Conservation (phyloP, 768 basidiomycete genomes). For the Lentinula edodes region DNA sequence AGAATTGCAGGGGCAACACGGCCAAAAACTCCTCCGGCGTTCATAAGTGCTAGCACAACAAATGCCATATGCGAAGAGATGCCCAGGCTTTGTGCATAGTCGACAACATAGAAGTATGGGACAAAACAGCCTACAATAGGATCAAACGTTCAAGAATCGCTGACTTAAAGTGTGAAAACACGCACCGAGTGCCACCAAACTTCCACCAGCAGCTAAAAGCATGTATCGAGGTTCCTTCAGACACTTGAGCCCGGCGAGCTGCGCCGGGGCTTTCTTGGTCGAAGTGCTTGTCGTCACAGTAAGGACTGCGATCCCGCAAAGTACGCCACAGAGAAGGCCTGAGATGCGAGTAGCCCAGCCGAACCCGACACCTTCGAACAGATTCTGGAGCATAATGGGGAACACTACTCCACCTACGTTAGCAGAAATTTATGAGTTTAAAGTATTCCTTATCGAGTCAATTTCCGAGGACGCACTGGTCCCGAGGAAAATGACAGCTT, state of each 20-base stretch:
- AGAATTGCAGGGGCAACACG: conserved; percentile 59
- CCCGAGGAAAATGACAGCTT: conserved; percentile 9
- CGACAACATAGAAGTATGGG: conserved; percentile 66
- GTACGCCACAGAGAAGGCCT: conserved; percentile 41
- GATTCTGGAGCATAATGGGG: conserved; percentile 54
- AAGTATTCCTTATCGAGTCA: not conserved
- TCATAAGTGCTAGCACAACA: conserved; percentile 60
- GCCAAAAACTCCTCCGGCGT: conserved; percentile 61
- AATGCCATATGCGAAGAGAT: conserved; percentile 37
- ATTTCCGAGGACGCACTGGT: not conserved
- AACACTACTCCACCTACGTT: conserved; percentile 60
- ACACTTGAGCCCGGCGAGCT: not conserved
- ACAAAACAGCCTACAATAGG: conserved; percentile 53
- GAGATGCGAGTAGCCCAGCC: conserved; percentile 58
- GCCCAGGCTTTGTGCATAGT: conserved; percentile 41
- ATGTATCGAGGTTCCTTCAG: conserved; percentile 43
- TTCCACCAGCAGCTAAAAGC: conserved; percentile 48
- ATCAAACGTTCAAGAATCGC: not conserved
- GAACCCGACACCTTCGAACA: conserved; percentile 53
- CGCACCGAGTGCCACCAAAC: conserved; percentile 58
- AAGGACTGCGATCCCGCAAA: conserved; percentile 41
- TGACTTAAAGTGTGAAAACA: not conserved
- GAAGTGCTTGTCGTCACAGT: conserved; percentile 29
- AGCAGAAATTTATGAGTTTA: not conserved
- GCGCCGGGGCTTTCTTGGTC: conserved; percentile 10